Conservation (phyloP, 2,329 filamentous ascomycete species). For the Pseudocercospora crystallina region DNA sequence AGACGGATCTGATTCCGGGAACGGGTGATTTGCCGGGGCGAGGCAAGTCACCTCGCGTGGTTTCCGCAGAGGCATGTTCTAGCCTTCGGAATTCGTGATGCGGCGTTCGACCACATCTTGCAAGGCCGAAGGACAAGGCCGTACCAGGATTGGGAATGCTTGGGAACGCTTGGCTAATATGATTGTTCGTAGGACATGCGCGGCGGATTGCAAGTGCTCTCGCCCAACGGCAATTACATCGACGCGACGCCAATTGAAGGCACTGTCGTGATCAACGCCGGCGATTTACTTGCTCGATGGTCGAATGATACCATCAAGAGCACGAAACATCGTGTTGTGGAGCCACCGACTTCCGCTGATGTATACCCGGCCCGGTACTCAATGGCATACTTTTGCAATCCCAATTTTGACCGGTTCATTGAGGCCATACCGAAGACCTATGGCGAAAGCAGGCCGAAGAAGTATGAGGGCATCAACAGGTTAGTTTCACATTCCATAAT, state of each 20-base stretch:
- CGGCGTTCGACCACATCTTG: no score
- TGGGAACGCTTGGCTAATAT: conserved; percentile 15
- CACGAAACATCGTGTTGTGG: conserved; percentile 85
- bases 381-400: conserved; percentile 91
- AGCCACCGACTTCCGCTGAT: conserved; percentile 63
- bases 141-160: conserved; percentile 34
- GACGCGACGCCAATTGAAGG: conserved; percentile 78
- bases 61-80: no score
- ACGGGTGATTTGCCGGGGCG: no score
- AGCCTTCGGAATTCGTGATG: no score
- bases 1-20: no score
- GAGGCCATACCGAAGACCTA: conserved; percentile 81
- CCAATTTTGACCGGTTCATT: conserved; percentile 73
- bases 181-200: conserved; percentile 48
- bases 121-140: no score
- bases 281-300: conserved; percentile 75
- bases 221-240: conserved; percentile 72
- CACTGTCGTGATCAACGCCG: conserved; percentile 85
- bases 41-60: no score
- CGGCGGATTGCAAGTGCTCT: conserved; percentile 62
- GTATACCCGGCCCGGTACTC: conserved; percentile 70
- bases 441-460: conserved; percentile 64
- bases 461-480: conserved; percentile 71
- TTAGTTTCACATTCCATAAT: conserved; percentile 14
- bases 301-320: conserved; percentile 89